Evolutionary conservation across 2,329 filamentous ascomycete genomes (phyloP).

Genomic region (Blastomyces silverae): DNA sequence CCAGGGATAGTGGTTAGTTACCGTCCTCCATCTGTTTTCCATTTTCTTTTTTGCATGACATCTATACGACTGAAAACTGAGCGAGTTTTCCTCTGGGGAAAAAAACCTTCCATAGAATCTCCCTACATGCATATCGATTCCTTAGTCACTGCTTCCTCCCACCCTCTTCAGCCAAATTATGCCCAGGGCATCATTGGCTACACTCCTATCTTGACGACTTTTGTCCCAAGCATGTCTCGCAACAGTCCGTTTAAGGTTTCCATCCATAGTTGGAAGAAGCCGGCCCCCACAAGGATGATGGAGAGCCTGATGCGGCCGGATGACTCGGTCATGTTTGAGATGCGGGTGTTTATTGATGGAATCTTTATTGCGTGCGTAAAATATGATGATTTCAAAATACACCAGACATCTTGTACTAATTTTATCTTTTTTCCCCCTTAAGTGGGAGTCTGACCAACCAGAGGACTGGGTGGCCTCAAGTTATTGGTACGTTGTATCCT

Average conservation of each 20-base stretch:
- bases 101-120: constrained; percentile 41
- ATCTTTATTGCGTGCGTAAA: constrained; percentile 52
- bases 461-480: constrained; percentile 47
- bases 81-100: background rate
- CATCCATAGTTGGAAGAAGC: constrained; percentile 64
- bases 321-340: constrained; percentile 56
- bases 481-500: constrained; percentile 42
- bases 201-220: constrained; percentile 63
- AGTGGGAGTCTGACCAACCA: constrained; percentile 53
- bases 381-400: too few species aligned
- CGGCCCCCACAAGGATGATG: constrained; percentile 53
- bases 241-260: constrained; percentile 63
- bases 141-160: constrained; percentile 31
- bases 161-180: constrained; percentile 19
- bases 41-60: constrained; percentile 15
- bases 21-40: constrained; percentile 23
- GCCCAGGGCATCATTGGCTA: constrained; percentile 30
- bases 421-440: constrained; percentile 8
- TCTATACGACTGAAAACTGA: constrained; percentile 15
- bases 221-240: constrained; percentile 57
- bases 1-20: constrained; percentile 44
- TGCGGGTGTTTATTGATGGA: constrained; percentile 63
- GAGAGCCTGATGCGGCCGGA: constrained; percentile 51
- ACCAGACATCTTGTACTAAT: background rate
- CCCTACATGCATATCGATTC: constrained; percentile 44